These are phyloP conservation scores for Epicoccum sorghinum DNA, from an alignment of 2,329 filamentous ascomycete species.

Conservation along the genomic window DNA sequence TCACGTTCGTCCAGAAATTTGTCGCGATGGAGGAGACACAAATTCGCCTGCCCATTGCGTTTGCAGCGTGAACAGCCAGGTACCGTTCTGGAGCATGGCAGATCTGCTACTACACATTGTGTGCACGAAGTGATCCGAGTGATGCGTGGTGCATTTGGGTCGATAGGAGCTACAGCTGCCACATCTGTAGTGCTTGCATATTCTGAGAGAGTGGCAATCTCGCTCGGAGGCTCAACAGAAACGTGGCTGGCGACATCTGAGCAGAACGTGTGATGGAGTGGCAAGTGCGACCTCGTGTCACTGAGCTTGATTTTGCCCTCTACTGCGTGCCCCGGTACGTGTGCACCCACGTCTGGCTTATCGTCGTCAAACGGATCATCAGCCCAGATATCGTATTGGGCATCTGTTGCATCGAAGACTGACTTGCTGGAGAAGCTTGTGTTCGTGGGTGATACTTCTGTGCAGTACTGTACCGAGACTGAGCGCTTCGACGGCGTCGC, in stretches of 20 bases:
- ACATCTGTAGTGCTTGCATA: neutral
- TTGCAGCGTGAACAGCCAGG: constrained; percentile 38
- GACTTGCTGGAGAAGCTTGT: neutral
- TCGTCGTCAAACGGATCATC: constrained; percentile 4
- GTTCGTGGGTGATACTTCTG: constrained; percentile 2
- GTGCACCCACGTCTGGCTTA: neutral
- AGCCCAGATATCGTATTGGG: neutral
- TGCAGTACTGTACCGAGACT: neutral
- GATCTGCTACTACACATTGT: constrained; percentile 32
- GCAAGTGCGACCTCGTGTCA: too few species aligned
- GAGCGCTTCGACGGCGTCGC: neutral
- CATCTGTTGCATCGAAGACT: neutral
- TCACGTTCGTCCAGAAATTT: constrained; percentile 21
- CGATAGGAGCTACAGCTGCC: neutral
- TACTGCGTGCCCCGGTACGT: neutral
- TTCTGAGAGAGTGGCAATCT: neutral
- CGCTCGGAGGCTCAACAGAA: neutral
- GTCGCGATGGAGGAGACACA: constrained; percentile 35
- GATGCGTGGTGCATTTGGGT: constrained; percentile 14
- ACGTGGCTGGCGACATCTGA: neutral
- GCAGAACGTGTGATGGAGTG: too few species aligned
- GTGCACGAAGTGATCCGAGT: constrained; percentile 38
- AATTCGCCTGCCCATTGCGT: constrained; percentile 17
- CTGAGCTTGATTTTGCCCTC: too few species aligned
- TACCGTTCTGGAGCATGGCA: constrained; percentile 38